Evolutionary conservation across 1,284 basidiomycete species (phyloP).

Genomic region (Heliocybe sulcata): DNA sequence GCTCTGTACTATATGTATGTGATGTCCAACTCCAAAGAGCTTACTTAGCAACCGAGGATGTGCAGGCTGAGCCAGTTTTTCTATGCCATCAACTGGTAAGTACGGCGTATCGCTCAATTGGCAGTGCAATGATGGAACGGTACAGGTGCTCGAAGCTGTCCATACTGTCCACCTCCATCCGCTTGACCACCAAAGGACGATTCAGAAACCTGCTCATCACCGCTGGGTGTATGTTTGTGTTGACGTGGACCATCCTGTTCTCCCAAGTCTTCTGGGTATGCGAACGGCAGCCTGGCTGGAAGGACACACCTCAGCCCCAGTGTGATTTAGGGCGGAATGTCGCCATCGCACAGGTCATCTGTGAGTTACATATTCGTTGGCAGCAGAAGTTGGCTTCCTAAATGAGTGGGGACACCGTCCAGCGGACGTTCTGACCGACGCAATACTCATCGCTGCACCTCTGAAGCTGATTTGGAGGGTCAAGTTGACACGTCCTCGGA

Average conservation of each 20-base stretch:
- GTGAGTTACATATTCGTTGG: background rate
- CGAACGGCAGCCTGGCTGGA: background rate
- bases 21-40: background rate
- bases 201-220: background rate
- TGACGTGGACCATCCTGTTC: background rate
- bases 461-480: background rate
- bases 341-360: background rate
- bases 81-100: background rate
- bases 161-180: background rate
- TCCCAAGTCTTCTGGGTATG: background rate
- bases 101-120: background rate
- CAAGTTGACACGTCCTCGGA: background rate
- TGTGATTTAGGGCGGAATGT: background rate
- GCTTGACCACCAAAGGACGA: background rate
- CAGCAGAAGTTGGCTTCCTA: too few relatives aligned
- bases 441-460: background rate
- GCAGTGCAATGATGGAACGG: background rate
- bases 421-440: background rate
- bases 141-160: background rate
- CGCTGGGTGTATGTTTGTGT: background rate
- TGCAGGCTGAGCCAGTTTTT: background rate
- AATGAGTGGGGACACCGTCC: too few relatives aligned
- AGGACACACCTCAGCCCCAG: background rate
- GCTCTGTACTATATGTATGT: background rate
- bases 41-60: background rate